Evolutionary conservation across 768 basidiomycete genomes (phyloP).

Genomic region (Sarcodon aspratus): DNA sequence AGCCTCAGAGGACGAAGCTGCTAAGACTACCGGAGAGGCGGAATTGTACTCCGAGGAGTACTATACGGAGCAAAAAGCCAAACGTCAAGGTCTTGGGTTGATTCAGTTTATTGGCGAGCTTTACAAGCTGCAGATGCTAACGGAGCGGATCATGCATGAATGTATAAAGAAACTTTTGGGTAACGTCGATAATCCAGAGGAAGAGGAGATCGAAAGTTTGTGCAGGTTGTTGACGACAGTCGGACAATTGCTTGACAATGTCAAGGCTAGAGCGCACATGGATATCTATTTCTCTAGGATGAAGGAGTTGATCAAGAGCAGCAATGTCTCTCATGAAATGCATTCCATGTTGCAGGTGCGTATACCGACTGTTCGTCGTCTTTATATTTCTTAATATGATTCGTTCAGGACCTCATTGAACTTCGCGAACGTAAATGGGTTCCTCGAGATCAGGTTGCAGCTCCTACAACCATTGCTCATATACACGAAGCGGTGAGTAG

Average conservation of each 20-base stretch:
- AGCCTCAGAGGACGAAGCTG: constrained; percentile 75
- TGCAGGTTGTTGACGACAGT: constrained; percentile 91
- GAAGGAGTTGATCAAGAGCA: constrained; percentile 67
- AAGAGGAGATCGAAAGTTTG: constrained; percentile 94
- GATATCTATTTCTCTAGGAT: constrained; percentile 90
- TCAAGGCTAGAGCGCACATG: constrained; percentile 77
- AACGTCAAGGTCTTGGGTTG: constrained; percentile 92
- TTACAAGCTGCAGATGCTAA: constrained; percentile 98
- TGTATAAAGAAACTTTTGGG: constrained; percentile 93
- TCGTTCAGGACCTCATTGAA: constrained; percentile 75
- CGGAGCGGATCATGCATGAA: constrained; percentile 96
- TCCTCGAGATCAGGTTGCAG: constrained; percentile 56
- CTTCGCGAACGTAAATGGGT: constrained; percentile 79
- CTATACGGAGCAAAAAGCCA: constrained; percentile 94
- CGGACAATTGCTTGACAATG: constrained; percentile 70
- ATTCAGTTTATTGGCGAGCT: constrained; percentile 98
- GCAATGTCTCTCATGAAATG: constrained; percentile 75
- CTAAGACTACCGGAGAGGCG: constrained; percentile 43
- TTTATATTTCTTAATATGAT: constrained; percentile 1
- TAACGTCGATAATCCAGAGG: constrained; percentile 91
- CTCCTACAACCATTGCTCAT: constrained; percentile 81
- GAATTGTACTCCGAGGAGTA: constrained; percentile 89
- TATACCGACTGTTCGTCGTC: constrained; percentile 5
- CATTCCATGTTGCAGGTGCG: constrained; percentile 91
- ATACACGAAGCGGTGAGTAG: constrained; percentile 72